A percentile compares a stretch with the other conserved stretches of the same genome.
Evolutionary conservation across 73 alveolate species (phyloP).

Genomic region (Blepharisma japonicum): DNA sequence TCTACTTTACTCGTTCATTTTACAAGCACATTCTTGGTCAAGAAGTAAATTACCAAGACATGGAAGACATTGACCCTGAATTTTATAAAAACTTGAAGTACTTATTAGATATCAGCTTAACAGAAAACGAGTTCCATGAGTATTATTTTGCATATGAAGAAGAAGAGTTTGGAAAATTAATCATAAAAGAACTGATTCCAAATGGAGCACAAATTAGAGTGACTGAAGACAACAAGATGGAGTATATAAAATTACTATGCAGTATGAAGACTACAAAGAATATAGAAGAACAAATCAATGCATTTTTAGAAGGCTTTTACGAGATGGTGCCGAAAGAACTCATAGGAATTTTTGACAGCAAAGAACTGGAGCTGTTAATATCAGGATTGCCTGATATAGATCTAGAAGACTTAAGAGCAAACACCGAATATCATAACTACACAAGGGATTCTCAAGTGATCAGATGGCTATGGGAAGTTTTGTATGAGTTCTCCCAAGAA

Average conservation of each 20-base stretch:
- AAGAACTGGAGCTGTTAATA: conserved; percentile 94
- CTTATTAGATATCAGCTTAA: conserved; percentile 72
- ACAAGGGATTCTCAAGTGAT: conserved; percentile 73
- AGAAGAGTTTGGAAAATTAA: conserved; percentile 85
- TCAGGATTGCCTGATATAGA: conserved; percentile 97
- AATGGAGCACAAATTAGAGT: conserved; percentile 87
- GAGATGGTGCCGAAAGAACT: conserved; percentile 94
- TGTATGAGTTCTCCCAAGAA: conserved; percentile 81
- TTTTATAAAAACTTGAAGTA: conserved; percentile 87
- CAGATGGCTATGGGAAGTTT: conserved; percentile 93
- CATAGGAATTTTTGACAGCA: conserved; percentile 73
- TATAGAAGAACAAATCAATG: conserved; percentile 62
- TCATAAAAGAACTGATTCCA: conserved; percentile 78
- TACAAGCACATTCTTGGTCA: conserved; percentile 95
- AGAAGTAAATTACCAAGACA: conserved; percentile 87
- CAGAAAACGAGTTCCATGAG: conserved; percentile 7
- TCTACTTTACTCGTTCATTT: conserved; percentile 94
- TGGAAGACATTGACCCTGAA: conserved; percentile 98
- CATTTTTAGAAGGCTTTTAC: conserved; percentile 83
- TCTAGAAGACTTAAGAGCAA: conserved; percentile 91
- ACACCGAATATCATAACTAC: conserved; percentile 95
- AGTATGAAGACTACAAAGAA: conserved; percentile 57
- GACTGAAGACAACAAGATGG: conserved; percentile 73
- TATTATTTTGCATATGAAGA: conserved; percentile 40
- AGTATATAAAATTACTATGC: conserved; percentile 33